Evolutionary conservation across 495 filamentous ascomycete species (phyloP).

Genomic region (Penicillium nucicola): DNA sequence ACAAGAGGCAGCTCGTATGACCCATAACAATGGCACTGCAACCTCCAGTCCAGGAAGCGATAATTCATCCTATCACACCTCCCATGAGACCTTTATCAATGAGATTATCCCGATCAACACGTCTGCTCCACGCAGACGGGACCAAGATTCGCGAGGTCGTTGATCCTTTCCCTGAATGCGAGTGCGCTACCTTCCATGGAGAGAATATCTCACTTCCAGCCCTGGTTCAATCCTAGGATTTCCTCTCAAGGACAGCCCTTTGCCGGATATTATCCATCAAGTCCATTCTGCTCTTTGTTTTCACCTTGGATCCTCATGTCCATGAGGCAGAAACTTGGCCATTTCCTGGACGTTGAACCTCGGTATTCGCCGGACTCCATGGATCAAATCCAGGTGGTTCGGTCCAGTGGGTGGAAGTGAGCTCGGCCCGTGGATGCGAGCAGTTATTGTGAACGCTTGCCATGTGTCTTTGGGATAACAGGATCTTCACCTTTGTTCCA

Average conservation of each 20-base stretch:
- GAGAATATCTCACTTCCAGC: background rate
- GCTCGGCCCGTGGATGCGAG: background rate
- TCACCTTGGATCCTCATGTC: background rate
- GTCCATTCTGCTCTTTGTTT: background rate
- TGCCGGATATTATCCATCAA: background rate
- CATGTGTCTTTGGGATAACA: background rate
- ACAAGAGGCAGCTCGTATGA: constrained; percentile 50
- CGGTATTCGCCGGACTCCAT: background rate
- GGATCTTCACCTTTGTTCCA: background rate
- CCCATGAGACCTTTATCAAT: constrained; percentile 48
- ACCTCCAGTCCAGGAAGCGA: constrained; percentile 11
- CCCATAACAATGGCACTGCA: constrained; percentile 17
- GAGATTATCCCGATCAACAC: constrained; percentile 43
- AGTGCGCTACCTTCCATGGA: background rate
- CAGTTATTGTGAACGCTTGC: background rate
- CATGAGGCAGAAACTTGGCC: background rate
- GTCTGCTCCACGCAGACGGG: constrained; percentile 29
- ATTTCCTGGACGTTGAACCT: background rate
- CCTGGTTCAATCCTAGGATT: background rate
- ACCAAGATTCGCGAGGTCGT: constrained; percentile 27
- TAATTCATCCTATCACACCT: constrained; percentile 13
- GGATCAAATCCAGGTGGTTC: background rate
- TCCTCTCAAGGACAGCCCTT: background rate
- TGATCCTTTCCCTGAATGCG: constrained; percentile 6
- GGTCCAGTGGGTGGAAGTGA: background rate